Percentiles rank a stretch among this genome's conserved stretches.
phyloP scores from a whole-genome alignment of 1,139 yeast genomes.

The Candida glucosophila region DNA sequence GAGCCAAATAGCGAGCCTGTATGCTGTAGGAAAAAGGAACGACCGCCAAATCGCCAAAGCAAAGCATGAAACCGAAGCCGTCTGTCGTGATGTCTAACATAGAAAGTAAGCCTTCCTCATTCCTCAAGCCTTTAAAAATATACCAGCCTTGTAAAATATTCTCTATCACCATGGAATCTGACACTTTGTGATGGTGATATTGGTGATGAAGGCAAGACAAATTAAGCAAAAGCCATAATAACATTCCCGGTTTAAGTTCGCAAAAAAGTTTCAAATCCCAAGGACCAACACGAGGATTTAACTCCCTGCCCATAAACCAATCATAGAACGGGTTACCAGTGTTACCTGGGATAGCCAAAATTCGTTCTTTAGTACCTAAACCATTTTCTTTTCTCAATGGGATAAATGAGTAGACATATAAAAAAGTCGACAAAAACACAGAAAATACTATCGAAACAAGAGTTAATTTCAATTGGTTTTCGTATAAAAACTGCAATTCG shows the following conservation, averaged over 20 bases:
- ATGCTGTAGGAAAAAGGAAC: conserved; percentile 90
- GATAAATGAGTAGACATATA: conserved; percentile 60
- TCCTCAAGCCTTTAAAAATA: conserved; percentile 83
- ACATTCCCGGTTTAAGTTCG: conserved; percentile 91
- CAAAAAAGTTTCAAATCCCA: conserved; percentile 88
- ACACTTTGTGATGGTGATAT: conserved; percentile 53
- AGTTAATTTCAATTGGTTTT: conserved; percentile 58
- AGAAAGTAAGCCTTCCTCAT: conserved; percentile 80
- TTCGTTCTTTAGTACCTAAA: conserved; percentile 49
- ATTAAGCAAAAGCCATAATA: conserved; percentile 77
- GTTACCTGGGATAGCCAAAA: conserved; percentile 83
- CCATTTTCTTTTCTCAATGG: conserved; percentile 48
- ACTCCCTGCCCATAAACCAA: conserved; percentile 95
- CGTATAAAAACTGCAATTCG: conserved; percentile 69
- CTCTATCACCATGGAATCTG: conserved; percentile 68
- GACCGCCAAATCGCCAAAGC: conserved; percentile 88
- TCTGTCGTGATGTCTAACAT: conserved; percentile 97
- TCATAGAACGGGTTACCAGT: conserved; percentile 70
- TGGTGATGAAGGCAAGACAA: conserved; percentile 77
- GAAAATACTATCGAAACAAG: conserved; percentile 60
- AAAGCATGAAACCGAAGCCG: conserved; percentile 94
- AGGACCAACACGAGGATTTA: conserved; percentile 81
- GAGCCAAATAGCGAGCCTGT: conserved; percentile 74
- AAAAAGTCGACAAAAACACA: conserved; percentile 50
- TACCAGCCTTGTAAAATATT: conserved; percentile 70